Conservation (phyloP, 345 rosid genomes). For the Rhizophora mangle region DNA sequence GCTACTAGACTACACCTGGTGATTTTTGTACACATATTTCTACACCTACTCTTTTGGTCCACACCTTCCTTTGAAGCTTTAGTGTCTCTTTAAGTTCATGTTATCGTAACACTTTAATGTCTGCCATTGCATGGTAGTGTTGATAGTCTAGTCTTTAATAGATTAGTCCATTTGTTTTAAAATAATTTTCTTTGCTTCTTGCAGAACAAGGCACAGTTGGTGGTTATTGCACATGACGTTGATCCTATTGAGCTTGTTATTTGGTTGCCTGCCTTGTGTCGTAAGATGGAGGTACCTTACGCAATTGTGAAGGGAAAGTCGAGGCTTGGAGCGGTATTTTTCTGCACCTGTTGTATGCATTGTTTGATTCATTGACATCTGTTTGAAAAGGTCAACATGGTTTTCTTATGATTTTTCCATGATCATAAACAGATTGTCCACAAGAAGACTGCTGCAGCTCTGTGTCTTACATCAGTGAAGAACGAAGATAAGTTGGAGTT, state of each 20-base stretch:
- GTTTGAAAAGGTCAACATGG: background rate
- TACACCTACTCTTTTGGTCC: too few species aligned
- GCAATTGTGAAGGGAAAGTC: constrained; percentile 75
- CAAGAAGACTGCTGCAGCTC: constrained; percentile 64
- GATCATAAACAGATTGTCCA: constrained; percentile 49
- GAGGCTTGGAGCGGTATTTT: constrained; percentile 56
- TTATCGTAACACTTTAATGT: background rate
- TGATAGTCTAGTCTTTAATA: background rate
- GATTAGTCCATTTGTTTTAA: too few species aligned
- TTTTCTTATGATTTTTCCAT: background rate
- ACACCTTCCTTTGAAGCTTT: too few species aligned
- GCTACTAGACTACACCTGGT: too few species aligned
- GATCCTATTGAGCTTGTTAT: constrained; percentile 81
- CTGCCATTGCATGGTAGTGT: background rate
- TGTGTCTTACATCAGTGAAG: constrained; percentile 70
- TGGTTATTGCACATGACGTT: constrained; percentile 78
- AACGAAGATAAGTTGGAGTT: constrained; percentile 74
- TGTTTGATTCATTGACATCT: background rate
- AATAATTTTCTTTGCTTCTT: background rate
- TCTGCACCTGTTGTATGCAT: background rate
- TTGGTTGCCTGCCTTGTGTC: constrained; percentile 73
- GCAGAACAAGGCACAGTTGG: constrained; percentile 72
- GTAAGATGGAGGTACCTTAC: constrained; percentile 83
- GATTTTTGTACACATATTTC: too few species aligned
- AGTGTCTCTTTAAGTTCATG: too few species aligned